Evolutionary conservation across 371 early-diverging fungal genomes (phyloP).

Genomic region (Rhizomucor pusillus): DNA sequence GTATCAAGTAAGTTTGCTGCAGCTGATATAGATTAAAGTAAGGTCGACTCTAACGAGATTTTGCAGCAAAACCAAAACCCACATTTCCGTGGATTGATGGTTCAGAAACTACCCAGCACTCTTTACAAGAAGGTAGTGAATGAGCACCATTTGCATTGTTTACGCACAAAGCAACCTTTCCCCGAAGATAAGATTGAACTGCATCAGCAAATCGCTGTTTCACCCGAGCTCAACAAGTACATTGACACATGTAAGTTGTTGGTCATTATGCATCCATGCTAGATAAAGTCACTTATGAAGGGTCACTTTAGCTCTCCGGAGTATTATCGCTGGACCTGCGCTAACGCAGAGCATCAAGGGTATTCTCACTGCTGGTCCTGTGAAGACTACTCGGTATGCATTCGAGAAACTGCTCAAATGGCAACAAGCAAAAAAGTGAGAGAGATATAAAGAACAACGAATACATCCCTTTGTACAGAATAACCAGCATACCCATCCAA

Average conservation of each 20-base stretch:
- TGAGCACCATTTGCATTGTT: constrained; percentile 27
- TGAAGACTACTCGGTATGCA: constrained; percentile 72
- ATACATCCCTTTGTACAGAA: too few species aligned
- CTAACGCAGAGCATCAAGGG: constrained; percentile 92
- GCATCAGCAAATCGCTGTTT: constrained; percentile 44
- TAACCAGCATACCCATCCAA: too few species aligned
- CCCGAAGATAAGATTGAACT: constrained; percentile 35
- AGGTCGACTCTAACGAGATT: background rate
- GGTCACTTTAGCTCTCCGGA: constrained; percentile 33
- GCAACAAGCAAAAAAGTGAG: constrained; percentile 40
- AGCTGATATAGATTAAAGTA: background rate
- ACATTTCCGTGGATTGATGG: constrained; percentile 55
- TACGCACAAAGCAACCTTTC: constrained; percentile 19
- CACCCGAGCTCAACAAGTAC: constrained; percentile 31
- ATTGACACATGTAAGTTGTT: constrained; percentile 39
- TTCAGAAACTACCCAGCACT: constrained; percentile 66
- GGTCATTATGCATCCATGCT: too few species aligned
- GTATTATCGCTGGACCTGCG: constrained; percentile 66
- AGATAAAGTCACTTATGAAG: too few species aligned
- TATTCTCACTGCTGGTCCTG: constrained; percentile 83
- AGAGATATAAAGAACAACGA: too few species aligned
- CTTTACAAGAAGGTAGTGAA: constrained; percentile 48
- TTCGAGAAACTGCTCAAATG: constrained; percentile 73
- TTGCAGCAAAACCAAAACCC: constrained; percentile 61
- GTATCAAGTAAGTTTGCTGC: constrained; percentile 34